Evolutionary conservation across 1,139 yeast species (phyloP), one percentile per base, ranked within the genome.

Genomic region (Hansenula sp.): DNA sequence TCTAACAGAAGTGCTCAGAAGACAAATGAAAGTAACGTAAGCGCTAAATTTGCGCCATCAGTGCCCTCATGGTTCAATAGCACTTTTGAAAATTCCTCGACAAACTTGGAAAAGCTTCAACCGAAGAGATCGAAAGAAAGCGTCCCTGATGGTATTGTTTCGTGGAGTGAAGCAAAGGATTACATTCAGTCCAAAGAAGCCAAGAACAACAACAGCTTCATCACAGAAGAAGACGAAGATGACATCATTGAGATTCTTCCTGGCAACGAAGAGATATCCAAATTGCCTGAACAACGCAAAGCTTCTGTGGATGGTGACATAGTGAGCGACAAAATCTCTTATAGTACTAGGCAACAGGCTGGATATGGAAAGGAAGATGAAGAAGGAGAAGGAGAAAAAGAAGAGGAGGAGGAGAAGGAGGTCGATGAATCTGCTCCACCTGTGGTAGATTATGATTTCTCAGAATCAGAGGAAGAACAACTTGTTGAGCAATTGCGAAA

Each of bases 381-480:
- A 21, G 47, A 44, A 9, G 49, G 48, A 13, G 57, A 27, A 28
- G n/a, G n/a, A 5, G 38, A 12, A 8, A 27, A 16, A 5, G 32
- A 36, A 36, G 31, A 25, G 8, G 16, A 8, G 4, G 24, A 16
- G 9, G 15, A 45, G 11, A 58, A 54, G 3, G 45, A 47, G 2
- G 53, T 52, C 51, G 48, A 44, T 34, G 36, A 41, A 35, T 34
- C 42, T 11, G 16, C 44, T 33, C 54, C 61, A 3, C 47, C 60
- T 27, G 53, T 57, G 1, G 59, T 76, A 7, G 85, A 81, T 47
- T 84, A 82, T 53, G 85, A 78, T 47, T 87, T 79, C 60, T 85
- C 81, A 24, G 90, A 86, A 46, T 83, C 81, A 29, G 96, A 91
- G 47, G 96, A 88, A 46, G 81, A 79, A 28, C 75, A 78, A 15